A percentile compares a stretch with the other conserved stretches of the same genome.
phyloP scores from a whole-genome alignment of 768 basidiomycete genomes.

The Leccinum arenicola region DNA sequence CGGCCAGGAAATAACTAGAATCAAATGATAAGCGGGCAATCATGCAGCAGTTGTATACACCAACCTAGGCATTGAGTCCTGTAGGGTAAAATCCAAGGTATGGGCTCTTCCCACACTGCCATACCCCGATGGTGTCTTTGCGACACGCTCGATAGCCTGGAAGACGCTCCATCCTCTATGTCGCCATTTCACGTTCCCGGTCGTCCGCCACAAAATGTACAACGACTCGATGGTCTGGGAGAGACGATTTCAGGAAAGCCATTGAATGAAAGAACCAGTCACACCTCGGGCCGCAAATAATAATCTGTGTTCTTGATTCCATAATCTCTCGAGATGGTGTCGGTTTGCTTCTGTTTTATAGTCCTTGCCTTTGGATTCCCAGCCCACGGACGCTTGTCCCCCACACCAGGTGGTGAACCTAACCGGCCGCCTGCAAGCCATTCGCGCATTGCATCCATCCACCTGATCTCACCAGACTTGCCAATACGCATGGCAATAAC shows the following conservation, averaged over 20 bases:
- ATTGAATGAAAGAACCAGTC: slow-evolving; percentile 11
- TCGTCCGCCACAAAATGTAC: slow-evolving; percentile 68
- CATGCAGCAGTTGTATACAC: slow-evolving; percentile 14
- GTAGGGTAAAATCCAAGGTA: slow-evolving; percentile 33
- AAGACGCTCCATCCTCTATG: slow-evolving; percentile 71
- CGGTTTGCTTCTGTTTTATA: slow-evolving; percentile 17
- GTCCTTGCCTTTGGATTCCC: slow-evolving; percentile 22
- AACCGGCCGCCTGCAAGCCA: slow-evolving; percentile 48
- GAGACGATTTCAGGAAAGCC: neutral
- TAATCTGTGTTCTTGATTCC: slow-evolving; percentile 43
- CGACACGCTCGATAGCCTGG: slow-evolving; percentile 57
- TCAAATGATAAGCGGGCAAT: neutral
- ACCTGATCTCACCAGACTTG: slow-evolving; percentile 21
- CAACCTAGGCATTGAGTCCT: slow-evolving; percentile 75
- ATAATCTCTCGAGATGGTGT: slow-evolving; percentile 51
- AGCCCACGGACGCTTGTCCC: slow-evolving; percentile 33
- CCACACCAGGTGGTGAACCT: slow-evolving; percentile 53
- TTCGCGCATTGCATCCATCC: slow-evolving; percentile 36
- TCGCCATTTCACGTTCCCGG: slow-evolving; percentile 67
- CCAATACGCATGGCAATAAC: slow-evolving; percentile 35
- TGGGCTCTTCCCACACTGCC: slow-evolving; percentile 54
- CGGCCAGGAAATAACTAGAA: slow-evolving; percentile 51
- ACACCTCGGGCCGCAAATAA: slow-evolving; percentile 69
- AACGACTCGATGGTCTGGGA: slow-evolving; percentile 68
- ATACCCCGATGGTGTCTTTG: slow-evolving; percentile 61